Evolutionary conservation across 257 asterid species (phyloP).

Genomic region (Jacaranda mimosifolia): DNA sequence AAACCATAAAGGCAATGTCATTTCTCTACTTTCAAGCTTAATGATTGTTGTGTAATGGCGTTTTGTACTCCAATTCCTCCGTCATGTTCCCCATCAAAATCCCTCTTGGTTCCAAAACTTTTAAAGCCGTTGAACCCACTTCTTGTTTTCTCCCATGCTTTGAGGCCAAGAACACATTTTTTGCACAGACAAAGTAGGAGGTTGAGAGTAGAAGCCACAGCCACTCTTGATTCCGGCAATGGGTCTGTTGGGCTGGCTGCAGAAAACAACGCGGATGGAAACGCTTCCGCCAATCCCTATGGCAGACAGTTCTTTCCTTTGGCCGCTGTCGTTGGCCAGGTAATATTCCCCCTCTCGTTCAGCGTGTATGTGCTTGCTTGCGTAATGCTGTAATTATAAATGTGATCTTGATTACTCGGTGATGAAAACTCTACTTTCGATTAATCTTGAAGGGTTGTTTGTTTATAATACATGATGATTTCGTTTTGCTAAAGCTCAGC

Average conservation of each 20-base stretch:
- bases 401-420: background rate
- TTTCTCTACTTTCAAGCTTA: background rate
- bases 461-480: background rate
- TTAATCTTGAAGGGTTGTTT: background rate
- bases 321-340: constrained; percentile 99
- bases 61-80: constrained; percentile 41
- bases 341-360: constrained; percentile 30
- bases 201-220: constrained; percentile 63
- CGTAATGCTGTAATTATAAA: background rate
- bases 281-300: constrained; percentile 41
- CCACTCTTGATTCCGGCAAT: constrained; percentile 67
- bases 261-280: constrained; percentile 32
- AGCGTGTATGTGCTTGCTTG: background rate
- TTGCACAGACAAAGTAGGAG: constrained; percentile 33
- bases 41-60: constrained; percentile 45
- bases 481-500: background rate
- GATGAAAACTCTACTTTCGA: background rate
- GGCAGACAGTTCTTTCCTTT: constrained; percentile 90
- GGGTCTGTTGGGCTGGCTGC: constrained; percentile 53
- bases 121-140: constrained; percentile 43
- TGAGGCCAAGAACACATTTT: constrained; percentile 42
- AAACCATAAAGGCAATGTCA: constrained; percentile 16
- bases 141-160: constrained; percentile 43
- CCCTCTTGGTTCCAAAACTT: constrained; percentile 33
- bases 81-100: constrained; percentile 39